Evolutionary conservation across 2,329 filamentous ascomycete genomes (phyloP).

Genomic region (Tolypocladium cylindrosporum): DNA sequence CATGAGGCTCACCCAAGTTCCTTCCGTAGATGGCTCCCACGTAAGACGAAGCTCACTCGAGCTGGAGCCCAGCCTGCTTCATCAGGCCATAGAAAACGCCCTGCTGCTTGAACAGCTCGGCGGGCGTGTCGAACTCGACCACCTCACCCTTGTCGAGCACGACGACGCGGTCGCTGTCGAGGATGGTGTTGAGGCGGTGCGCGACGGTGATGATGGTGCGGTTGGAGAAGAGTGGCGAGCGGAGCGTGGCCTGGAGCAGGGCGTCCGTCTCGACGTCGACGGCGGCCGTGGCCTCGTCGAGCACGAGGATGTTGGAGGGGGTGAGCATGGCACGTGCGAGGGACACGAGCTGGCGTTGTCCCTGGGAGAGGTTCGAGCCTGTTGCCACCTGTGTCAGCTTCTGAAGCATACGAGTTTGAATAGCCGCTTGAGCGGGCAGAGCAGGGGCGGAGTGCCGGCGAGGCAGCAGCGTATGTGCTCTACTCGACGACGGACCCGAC

Average conservation of each 20-base stretch:
- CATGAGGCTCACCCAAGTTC: neutral
- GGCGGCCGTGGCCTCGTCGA: conserved; percentile 89
- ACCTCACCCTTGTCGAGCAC: conserved; percentile 87
- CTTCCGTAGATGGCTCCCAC: neutral
- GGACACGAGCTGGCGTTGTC: conserved; percentile 88
- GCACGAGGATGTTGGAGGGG: conserved; percentile 90
- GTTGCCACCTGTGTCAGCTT: neutral
- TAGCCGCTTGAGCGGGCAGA: neutral
- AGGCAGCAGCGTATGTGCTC: neutral
- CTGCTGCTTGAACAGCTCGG: conserved; percentile 62
- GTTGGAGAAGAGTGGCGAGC: conserved; percentile 65
- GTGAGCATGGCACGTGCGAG: conserved; percentile 88
- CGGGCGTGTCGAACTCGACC: conserved; percentile 83
- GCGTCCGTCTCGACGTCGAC: conserved; percentile 61
- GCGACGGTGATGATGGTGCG: conserved; percentile 97
- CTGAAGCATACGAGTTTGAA: neutral
- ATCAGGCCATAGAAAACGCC: conserved; percentile 84
- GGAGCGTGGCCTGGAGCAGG: conserved; percentile 53
- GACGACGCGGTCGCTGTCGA: conserved; percentile 80
- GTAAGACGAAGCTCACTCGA: conserved; percentile 20
- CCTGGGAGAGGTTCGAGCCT: conserved; percentile 92
- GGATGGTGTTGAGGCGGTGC: conserved; percentile 95
- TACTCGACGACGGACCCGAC: neutral
- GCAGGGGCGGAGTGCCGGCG: neutral
- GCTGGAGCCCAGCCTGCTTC: conserved; percentile 72